phyloP scores from a whole-genome alignment of 2,329 filamentous ascomycete genomes.

The Pestalotiopsis sp. region DNA sequence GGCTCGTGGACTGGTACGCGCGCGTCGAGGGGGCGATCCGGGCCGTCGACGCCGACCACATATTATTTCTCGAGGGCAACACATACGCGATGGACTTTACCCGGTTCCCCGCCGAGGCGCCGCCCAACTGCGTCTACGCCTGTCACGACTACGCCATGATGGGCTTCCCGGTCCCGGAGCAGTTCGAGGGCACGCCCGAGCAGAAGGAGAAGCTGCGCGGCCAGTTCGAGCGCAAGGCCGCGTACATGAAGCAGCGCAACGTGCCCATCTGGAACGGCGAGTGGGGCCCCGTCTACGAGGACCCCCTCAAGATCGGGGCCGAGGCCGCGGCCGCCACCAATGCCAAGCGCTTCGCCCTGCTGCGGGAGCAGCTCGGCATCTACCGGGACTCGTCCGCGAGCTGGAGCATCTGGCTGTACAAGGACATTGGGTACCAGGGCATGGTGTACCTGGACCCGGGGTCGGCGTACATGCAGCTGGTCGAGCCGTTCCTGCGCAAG shows the following conservation, averaged over 20 bases:
- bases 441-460: constrained; percentile 53
- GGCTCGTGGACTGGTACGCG: constrained; percentile 38
- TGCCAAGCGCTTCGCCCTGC: constrained; percentile 40
- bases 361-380: constrained; percentile 42
- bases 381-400: constrained; percentile 43
- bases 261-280: constrained; percentile 52
- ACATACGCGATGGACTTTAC: constrained; percentile 56
- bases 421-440: constrained; percentile 59
- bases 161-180: constrained; percentile 43
- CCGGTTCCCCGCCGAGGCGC: constrained; percentile 38
- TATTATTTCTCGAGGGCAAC: constrained; percentile 52
- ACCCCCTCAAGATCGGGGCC: constrained; percentile 37
- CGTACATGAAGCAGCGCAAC: constrained; percentile 43
- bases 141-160: constrained; percentile 51
- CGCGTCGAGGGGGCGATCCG: constrained; percentile 36
- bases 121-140: constrained; percentile 45
- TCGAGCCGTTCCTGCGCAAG: constrained; percentile 56
- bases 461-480: constrained; percentile 51
- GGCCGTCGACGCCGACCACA: constrained; percentile 42
- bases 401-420: constrained; percentile 65
- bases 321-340: constrained; percentile 35
- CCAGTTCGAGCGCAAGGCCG: constrained; percentile 44
- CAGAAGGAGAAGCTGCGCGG: constrained; percentile 44
- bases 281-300: constrained; percentile 54
- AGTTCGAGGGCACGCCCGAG: constrained; percentile 40